Evolutionary conservation across 257 asterid genomes (phyloP).

Genomic region (Coffea eugenioides): DNA sequence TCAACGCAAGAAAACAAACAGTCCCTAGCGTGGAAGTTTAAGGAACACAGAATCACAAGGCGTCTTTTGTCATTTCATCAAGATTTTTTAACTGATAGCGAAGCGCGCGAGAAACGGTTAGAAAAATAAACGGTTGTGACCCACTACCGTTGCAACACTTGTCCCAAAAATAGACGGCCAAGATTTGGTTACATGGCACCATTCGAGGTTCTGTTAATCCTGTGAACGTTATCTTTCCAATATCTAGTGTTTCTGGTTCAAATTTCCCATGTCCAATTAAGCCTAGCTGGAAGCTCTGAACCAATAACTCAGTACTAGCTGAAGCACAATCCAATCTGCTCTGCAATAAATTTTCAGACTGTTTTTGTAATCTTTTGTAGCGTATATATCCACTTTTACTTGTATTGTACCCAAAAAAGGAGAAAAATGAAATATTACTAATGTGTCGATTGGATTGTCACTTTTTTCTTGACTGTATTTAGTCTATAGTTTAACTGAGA

Average conservation of each 20-base stretch:
- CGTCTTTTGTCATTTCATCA: neutral
- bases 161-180: slow-evolving; percentile 21
- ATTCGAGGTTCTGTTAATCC: slow-evolving; percentile 27
- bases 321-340: neutral
- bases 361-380: neutral
- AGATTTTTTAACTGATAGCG: neutral
- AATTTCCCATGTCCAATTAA: slow-evolving; percentile 2
- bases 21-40: neutral
- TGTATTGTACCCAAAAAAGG: too few relatives aligned
- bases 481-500: too few relatives aligned
- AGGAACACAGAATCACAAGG: neutral
- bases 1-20: neutral
- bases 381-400: neutral
- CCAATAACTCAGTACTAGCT: neutral
- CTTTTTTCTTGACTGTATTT: neutral
- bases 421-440: neutral
- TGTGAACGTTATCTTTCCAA: slow-evolving; percentile 54
- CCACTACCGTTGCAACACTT: neutral
- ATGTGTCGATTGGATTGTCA: neutral
- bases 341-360: slow-evolving; percentile 7
- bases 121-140: slow-evolving; percentile 17
- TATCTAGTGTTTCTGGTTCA: slow-evolving; percentile 47
- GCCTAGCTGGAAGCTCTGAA: neutral
- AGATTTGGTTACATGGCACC: slow-evolving; percentile 29
- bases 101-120: slow-evolving; percentile 27